Percentiles rank a stretch among this genome's conserved stretches.
Evolutionary conservation across 768 basidiomycete species (phyloP).

Genomic region (Kwoniella pini): DNA sequence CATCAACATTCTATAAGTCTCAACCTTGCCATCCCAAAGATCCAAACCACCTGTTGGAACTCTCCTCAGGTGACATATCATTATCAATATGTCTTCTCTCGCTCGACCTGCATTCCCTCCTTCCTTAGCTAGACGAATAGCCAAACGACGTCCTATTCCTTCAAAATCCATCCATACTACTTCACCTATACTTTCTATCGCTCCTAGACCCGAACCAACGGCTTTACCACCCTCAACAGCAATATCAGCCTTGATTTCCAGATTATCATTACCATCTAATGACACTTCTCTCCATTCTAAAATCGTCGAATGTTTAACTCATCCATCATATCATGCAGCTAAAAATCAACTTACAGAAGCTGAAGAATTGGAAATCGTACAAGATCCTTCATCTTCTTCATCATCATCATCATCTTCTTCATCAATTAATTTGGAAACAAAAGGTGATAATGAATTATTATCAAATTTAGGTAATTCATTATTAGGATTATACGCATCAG

Average conservation of each 20-base stretch:
- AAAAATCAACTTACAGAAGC: not conserved
- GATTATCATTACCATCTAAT: constrained; percentile 39
- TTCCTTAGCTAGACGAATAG: constrained; percentile 25
- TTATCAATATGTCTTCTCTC: constrained; percentile 5
- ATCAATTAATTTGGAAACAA: not conserved
- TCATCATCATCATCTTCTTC: not conserved
- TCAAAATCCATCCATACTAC: constrained; percentile 7
- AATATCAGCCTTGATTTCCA: constrained; percentile 46
- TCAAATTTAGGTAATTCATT: constrained; percentile 78
- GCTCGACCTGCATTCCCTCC: constrained; percentile 17
- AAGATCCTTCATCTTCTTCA: not conserved
- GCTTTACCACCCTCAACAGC: constrained; percentile 35
- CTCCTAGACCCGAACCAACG: constrained; percentile 8
- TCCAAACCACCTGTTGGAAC: not conserved
- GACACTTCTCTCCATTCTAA: constrained; percentile 28
- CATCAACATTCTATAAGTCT: too few relatives aligned
- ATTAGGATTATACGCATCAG: constrained; percentile 84
- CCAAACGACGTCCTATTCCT: constrained; percentile 17
- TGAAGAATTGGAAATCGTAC: constrained; percentile 6
- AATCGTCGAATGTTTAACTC: constrained; percentile 46
- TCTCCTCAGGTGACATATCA: not conserved
- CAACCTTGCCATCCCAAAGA: too few relatives aligned
- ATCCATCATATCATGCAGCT: constrained; percentile 38
- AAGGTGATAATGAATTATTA: constrained; percentile 70
- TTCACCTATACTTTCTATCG: not conserved